Evolutionary conservation across 2,329 filamentous ascomycete species (phyloP), one percentile per base, ranked within the genome.

Genomic region (Waltergamsia citrina): DNA sequence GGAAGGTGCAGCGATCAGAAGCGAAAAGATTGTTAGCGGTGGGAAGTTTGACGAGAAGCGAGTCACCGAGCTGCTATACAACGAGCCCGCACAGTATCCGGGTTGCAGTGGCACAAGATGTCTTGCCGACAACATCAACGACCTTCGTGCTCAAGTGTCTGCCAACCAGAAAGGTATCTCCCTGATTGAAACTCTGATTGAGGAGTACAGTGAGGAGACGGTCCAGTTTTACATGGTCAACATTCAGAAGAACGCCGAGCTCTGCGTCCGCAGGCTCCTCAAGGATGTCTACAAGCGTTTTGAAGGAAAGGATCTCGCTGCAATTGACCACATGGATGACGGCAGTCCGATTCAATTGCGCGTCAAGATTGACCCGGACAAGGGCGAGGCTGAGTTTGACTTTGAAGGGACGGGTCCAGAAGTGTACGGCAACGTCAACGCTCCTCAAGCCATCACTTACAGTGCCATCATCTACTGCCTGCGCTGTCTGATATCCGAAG

Each of bases 381-480:
- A 82, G 40, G 85, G 84, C 17, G 83, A 86, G 41, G 85, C 85
- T 0, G 65, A 82, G 2, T 92, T 92, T 45, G 83, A 92, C 51
- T 92, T 92, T 52, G 68, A 65, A 1, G 85, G 85, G 15, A 92
- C 85, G 0, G 85, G 85, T 0, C 77, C 81, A 0, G 82, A 92
- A 55, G 81, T 86, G 1, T 85, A 85, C 46, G 82, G 74, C 20
- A 88, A 87, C 46, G 80, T 80, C 55, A 92, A 92, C 48, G 84
- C 85, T 0, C 85, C 85, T 0, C 73, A 85, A 55, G 85, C 85
- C 4, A 82, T 92, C 31, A 88, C 83, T 0, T 86, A 84, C 58
- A 82, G 76, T 6, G 85, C 85, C n/a, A 88, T 90, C 43, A 90
- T 92, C 43, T 92, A 92, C 63, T 90, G 83, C 46, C 65, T 92